Conservation (phyloP, 306 rosid species). For the Urtica urens region DNA sequence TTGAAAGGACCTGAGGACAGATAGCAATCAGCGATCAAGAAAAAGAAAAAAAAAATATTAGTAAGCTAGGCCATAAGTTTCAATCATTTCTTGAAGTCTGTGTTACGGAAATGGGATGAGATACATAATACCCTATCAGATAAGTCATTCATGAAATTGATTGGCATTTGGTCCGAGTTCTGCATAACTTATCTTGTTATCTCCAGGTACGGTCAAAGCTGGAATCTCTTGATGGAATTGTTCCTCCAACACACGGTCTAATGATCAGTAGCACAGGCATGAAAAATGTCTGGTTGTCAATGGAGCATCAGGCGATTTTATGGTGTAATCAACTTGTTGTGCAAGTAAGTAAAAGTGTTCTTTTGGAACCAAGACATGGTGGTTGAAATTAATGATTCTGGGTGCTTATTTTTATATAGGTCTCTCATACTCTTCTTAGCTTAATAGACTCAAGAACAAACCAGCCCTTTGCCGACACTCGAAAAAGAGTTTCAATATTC, state of each 20-base stretch:
- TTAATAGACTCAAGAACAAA: conserved; percentile 66
- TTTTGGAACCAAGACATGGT: conserved; percentile 10
- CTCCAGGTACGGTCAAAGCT: conserved; percentile 67
- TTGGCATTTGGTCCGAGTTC: neutral
- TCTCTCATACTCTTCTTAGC: conserved; percentile 90
- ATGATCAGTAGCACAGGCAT: conserved; percentile 88
- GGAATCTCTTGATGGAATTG: conserved; percentile 81
- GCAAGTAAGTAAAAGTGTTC: conserved; percentile 52
- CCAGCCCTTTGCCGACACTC: conserved; percentile 56
- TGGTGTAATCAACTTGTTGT: conserved; percentile 95
- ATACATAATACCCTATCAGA: too few relatives aligned
- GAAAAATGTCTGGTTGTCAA: conserved; percentile 96
- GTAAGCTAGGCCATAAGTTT: too few relatives aligned
- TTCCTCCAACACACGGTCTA: conserved; percentile 96
- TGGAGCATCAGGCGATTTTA: conserved; percentile 96
- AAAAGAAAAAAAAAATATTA: too few relatives aligned
- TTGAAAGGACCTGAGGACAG: too few relatives aligned
- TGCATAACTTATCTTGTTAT: conserved; percentile 9
- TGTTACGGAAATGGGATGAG: too few relatives aligned
- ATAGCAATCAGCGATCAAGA: too few relatives aligned
- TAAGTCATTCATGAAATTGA: too few relatives aligned
- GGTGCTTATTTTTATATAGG: conserved; percentile 42
- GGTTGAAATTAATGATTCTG: conserved; percentile 21
- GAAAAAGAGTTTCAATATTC: conserved; percentile 48
- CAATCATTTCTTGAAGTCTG: too few relatives aligned